Evolutionary conservation across 441 rosid species (phyloP), one percentile per base, ranked within the genome.

Genomic region (Adansonia grandidieri): DNA sequence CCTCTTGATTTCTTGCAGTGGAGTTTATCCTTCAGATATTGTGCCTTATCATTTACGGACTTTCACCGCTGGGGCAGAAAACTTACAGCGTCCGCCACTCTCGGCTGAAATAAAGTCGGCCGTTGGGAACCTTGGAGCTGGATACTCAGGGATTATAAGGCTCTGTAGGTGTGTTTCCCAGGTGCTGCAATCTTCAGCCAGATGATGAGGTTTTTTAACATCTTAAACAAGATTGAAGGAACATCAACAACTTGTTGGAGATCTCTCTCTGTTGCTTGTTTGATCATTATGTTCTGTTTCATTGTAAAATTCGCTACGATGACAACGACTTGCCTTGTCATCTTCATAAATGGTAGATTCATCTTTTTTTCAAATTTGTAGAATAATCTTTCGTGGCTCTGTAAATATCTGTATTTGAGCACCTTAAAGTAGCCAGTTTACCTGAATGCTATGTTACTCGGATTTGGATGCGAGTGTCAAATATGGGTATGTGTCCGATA

Each of bases 61-160:
- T 71, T 71, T 77, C 19, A 13, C 80, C 62, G 57, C 68, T 22
- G 81, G 81, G 53, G 45, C 66, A 15, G 80, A 69, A 13, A 79
- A 63, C 50, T 58, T 79, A 4, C 79, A 8, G 11, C 71, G 79
- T 0, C 82, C 78, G n/a, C 69, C 84, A 11, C 80, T 85, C 74
- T 80, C 77, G 45, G 71, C 74, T 37, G 84, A 86, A 71, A 85
- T 90, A 75, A 81, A 84, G 51, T 77, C 84, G 75, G 91, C 89
- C 54, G 73, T 83, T 19, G 73, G 60, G 71, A 80, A 78, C 74
- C 86, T 89, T 63, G 47, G 80, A 45, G 78, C 62, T 20, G 97
- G 95, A 42, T 86, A 81, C 79, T 87, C 83, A 28, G 89, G 97
- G 86, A 86, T 92, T 60, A 22, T 87, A 32, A 85, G 89, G 84